These are phyloP conservation scores for Mesotaenium endlicherianum DNA, from an alignment of 139 green algal species.

Conservation along the genomic window DNA sequence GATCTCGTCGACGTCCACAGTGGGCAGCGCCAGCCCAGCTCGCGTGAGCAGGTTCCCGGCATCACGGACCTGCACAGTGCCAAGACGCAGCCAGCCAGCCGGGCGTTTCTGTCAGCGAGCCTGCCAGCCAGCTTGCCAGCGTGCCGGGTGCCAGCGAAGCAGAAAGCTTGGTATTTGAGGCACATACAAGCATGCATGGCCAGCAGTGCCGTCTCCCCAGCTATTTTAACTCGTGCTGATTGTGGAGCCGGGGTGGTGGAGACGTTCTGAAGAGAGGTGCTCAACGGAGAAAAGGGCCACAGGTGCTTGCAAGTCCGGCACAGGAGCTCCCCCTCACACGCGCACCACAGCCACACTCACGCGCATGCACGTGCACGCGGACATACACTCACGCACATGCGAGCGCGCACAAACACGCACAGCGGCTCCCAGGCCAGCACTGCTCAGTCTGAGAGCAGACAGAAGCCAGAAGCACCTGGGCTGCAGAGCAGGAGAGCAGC, in stretches of 20 bases:
- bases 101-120: no score
- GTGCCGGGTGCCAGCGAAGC: no score
- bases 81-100: no score
- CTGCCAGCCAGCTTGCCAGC: no score
- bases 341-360: neutral
- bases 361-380: neutral
- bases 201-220: neutral
- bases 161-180: neutral
- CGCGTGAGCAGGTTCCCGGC: slow-evolving; percentile 72
- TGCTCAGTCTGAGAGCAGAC: no score
- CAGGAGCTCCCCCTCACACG: neutral
- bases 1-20: slow-evolving; percentile 78
- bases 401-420: neutral
- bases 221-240: neutral
- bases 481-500: no score
- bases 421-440: neutral
- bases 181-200: neutral
- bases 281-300: neutral
- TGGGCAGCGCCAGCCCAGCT: slow-evolving; percentile 68
- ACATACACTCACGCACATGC: neutral
- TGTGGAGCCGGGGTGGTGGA: neutral
- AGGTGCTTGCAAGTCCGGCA: neutral
- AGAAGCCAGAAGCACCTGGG: no score
- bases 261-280: neutral
- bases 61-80: slow-evolving; percentile 66